A percentile compares a stretch with the other conserved stretches of the same genome.
Evolutionary conservation across 2,329 filamentous ascomycete genomes (phyloP).

Genomic region (Sarocladium oryzae): DNA sequence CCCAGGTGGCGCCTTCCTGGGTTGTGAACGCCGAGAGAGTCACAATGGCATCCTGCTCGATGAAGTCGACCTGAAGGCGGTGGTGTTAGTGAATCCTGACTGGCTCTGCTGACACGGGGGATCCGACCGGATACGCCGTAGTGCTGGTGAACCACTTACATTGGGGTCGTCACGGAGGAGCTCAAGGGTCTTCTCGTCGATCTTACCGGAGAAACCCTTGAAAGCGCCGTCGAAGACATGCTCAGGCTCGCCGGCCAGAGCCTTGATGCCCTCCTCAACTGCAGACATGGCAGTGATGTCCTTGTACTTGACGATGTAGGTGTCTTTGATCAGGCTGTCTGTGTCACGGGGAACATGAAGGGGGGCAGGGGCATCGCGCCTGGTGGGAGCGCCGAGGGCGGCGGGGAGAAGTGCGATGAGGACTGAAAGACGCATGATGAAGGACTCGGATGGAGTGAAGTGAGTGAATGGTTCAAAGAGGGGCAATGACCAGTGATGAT

Average conservation of each 20-base stretch:
- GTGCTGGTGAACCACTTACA: slow-evolving; percentile 17
- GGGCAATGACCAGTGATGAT: background rate
- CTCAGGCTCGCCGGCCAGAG: slow-evolving; percentile 25
- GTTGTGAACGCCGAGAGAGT: slow-evolving; percentile 44
- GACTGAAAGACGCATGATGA: slow-evolving; percentile 25
- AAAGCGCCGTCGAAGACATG: slow-evolving; percentile 22
- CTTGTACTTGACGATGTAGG: slow-evolving; percentile 33
- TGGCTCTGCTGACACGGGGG: background rate
- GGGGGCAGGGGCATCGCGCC: slow-evolving; percentile 27
- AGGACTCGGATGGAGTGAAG: background rate
- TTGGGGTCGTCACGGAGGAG: slow-evolving; percentile 20
- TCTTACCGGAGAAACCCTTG: slow-evolving; percentile 21
- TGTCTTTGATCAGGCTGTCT: slow-evolving; percentile 24
- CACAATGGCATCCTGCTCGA: slow-evolving; percentile 34
- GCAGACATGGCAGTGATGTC: slow-evolving; percentile 16
- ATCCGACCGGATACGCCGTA: too few species aligned
- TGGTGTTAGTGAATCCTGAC: background rate
- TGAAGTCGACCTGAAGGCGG: slow-evolving; percentile 22
- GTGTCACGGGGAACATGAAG: slow-evolving; percentile 25
- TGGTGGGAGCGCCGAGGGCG: slow-evolving; percentile 23
- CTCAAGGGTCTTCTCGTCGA: slow-evolving; percentile 20
- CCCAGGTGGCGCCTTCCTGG: slow-evolving; percentile 34
- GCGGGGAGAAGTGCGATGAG: slow-evolving; percentile 27
- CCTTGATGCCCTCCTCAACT: slow-evolving; percentile 18
- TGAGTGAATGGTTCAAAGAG: background rate